phyloP scores from a whole-genome alignment of 139 green algal genomes.

The Picochlorum sp. region DNA sequence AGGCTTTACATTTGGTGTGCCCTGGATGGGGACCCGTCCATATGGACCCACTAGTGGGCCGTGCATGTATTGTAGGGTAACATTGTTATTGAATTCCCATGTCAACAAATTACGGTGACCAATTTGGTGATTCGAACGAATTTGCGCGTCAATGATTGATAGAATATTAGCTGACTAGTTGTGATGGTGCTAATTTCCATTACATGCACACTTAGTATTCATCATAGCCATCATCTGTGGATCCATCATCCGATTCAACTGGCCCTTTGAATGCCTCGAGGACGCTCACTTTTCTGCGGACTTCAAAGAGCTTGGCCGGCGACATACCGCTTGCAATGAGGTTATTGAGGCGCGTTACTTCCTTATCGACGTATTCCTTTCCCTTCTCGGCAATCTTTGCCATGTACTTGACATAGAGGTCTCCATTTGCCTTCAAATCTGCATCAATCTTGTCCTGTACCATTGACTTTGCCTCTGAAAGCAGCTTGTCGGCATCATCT shows the following conservation, averaged over 20 bases:
- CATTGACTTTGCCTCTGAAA: constrained; percentile 7
- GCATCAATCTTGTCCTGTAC: background rate
- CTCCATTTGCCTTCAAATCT: constrained; percentile 31
- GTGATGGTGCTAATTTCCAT: too few relatives aligned
- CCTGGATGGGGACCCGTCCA: too few relatives aligned
- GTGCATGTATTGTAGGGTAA: too few relatives aligned
- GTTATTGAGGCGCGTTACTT: constrained; percentile 57
- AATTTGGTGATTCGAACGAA: too few relatives aligned
- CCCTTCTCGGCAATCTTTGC: constrained; percentile 64
- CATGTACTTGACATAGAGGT: constrained; percentile 59
- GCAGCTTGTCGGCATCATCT: background rate
- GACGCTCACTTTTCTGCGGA: constrained; percentile 26
- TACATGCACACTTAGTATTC: too few relatives aligned
- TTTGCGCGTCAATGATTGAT: too few relatives aligned
- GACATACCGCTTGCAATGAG: constrained; percentile 42
- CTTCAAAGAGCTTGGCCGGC: constrained; percentile 33
- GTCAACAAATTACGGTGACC: too few relatives aligned
- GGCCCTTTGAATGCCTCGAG: constrained; percentile 19
- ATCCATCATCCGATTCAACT: background rate
- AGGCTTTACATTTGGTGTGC: too few relatives aligned
- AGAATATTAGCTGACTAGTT: too few relatives aligned
- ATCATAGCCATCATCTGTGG: background rate
- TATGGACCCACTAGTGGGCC: too few relatives aligned
- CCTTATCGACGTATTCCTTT: constrained; percentile 48
- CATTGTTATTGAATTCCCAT: too few relatives aligned